phyloP scores from a whole-genome alignment of 208 protist species.

The Histomonas meleagridis region DNA sequence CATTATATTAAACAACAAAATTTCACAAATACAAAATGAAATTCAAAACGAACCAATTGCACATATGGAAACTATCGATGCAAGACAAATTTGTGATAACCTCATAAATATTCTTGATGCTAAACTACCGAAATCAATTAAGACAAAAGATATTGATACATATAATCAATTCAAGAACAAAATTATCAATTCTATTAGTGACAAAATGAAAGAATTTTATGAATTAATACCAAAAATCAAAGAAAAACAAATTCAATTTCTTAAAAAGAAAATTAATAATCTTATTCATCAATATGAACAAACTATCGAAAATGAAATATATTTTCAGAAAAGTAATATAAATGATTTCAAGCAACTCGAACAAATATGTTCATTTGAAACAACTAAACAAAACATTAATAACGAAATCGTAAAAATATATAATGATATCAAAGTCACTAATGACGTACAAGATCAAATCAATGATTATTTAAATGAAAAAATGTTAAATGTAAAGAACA shows the following conservation, averaged over 20 bases:
- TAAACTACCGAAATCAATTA: too few relatives aligned
- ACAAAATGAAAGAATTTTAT: neutral
- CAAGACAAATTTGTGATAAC: too few relatives aligned
- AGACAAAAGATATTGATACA: neutral
- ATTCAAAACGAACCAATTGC: too few relatives aligned
- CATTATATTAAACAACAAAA: too few relatives aligned
- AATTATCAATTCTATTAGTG: neutral
- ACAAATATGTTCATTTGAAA: neutral
- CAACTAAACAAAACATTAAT: neutral
- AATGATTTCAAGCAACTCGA: neutral
- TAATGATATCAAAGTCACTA: neutral
- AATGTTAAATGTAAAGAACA: neutral
- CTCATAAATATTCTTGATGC: too few relatives aligned
- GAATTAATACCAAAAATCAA: neutral
- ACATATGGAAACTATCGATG: too few relatives aligned
- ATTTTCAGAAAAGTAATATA: neutral
- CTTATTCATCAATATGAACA: neutral
- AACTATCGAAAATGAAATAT: neutral
- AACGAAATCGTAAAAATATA: neutral
- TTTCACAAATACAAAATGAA: too few relatives aligned
- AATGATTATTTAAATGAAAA: neutral
- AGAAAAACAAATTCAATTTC: neutral
- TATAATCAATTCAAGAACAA: neutral
- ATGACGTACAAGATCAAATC: neutral
- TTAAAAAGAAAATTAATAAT: slow-evolving; percentile 3